These are phyloP conservation scores for Plasmodium gaboni DNA, from an alignment of 169 alveolate genomes.

Conservation along the genomic window DNA sequence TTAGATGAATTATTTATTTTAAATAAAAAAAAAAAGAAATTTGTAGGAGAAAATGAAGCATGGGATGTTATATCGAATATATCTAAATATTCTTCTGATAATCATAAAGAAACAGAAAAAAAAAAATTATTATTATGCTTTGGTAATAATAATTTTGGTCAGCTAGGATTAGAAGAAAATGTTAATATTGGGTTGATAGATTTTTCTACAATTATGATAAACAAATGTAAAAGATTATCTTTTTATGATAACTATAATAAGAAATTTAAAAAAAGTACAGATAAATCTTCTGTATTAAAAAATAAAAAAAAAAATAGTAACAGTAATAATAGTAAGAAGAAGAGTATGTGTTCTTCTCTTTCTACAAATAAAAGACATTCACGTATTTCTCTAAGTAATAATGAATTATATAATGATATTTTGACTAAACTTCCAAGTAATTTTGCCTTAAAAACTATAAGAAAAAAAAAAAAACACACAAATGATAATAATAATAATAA, in stretches of 20 bases:
- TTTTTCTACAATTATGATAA: constrained; percentile 18
- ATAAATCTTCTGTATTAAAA: constrained; percentile 15
- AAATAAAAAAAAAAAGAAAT: constrained; percentile 24
- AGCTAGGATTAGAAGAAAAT: constrained; percentile 47
- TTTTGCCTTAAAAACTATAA: constrained; percentile 31
- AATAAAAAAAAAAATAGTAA: constrained; percentile 1
- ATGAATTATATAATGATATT: constrained; percentile 39
- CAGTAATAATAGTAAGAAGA: not conserved
- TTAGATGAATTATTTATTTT: constrained; percentile 29
- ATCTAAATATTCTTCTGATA: constrained; percentile 57
- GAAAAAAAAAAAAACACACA: not conserved
- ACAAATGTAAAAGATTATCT: not conserved
- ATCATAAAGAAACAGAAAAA: constrained; percentile 54
- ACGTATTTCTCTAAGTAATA: constrained; percentile 10
- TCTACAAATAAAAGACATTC: not conserved
- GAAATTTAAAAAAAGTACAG: not conserved
- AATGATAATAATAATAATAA: not conserved
- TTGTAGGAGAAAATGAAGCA: constrained; percentile 6
- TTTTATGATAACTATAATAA: not conserved
- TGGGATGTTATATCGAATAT: constrained; percentile 70
- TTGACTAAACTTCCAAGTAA: constrained; percentile 35
- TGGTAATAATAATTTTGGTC: constrained; percentile 62
- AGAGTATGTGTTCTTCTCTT: not conserved
- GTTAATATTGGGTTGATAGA: constrained; percentile 24
- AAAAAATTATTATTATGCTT: constrained; percentile 52